Evolutionary conservation across 2,329 filamentous ascomycete genomes (phyloP).

Genomic region (Cladophialophora chaetospira): DNA sequence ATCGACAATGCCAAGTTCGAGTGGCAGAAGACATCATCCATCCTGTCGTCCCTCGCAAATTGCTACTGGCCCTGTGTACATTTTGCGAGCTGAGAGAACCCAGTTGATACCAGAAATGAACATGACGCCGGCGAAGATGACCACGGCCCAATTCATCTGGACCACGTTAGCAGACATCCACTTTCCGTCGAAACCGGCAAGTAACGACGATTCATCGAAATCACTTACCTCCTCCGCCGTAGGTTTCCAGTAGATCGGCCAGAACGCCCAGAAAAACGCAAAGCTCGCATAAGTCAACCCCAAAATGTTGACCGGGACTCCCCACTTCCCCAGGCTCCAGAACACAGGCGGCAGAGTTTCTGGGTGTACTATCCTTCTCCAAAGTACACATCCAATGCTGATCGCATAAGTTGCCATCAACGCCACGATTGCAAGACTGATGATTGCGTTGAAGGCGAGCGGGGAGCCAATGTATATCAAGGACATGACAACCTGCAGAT

Average conservation of each 20-base stretch:
- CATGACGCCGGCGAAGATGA: slow-evolving; percentile 48
- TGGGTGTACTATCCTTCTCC: slow-evolving; percentile 43
- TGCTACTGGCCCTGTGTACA: slow-evolving; percentile 40
- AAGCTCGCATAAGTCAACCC: slow-evolving; percentile 37
- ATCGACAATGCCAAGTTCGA: not conserved
- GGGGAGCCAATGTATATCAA: slow-evolving; percentile 30
- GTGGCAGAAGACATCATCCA: not conserved
- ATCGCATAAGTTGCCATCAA: slow-evolving; percentile 55
- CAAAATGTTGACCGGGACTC: slow-evolving; percentile 39
- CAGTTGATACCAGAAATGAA: slow-evolving; percentile 44
- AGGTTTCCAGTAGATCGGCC: slow-evolving; percentile 40
- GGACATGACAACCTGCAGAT: slow-evolving; percentile 19
- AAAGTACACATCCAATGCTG: slow-evolving; percentile 50
- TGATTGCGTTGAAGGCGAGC: slow-evolving; percentile 32
- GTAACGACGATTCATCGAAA: too few relatives aligned
- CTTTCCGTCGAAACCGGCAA: too few relatives aligned
- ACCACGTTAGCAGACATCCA: slow-evolving; percentile 36
- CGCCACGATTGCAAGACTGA: slow-evolving; percentile 50
- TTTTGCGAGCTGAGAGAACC: slow-evolving; percentile 36
- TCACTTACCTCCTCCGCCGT: slow-evolving; percentile 1
- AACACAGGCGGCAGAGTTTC: slow-evolving; percentile 44
- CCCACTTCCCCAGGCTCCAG: slow-evolving; percentile 47
- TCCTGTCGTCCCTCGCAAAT: slow-evolving; percentile 27
- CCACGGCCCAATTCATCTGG: slow-evolving; percentile 54
- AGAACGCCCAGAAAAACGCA: slow-evolving; percentile 54